These are phyloP conservation scores for Penicillium sp. DNA, from an alignment of 2,329 filamentous ascomycete genomes.

Conservation along the genomic window DNA sequence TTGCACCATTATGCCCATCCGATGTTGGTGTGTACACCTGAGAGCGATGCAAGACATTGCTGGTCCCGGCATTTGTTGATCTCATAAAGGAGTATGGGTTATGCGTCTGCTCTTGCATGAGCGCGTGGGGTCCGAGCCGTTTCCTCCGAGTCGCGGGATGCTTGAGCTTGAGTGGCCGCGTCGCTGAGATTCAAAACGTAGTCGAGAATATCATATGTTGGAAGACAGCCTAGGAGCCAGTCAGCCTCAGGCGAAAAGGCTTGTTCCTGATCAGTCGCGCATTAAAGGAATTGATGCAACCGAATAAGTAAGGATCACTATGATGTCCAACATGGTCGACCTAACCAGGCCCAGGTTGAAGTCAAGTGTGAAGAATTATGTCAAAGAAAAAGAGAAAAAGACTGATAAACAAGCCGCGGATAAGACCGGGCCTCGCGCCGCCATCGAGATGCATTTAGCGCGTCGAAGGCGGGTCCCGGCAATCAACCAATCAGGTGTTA, in stretches of 20 bases:
- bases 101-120: background rate
- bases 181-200: background rate
- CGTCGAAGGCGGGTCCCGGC: background rate
- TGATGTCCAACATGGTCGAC: background rate
- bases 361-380: background rate
- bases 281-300: background rate
- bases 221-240: constrained; percentile 2
- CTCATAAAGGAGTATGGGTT: background rate
- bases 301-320: background rate
- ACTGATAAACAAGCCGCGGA: background rate
- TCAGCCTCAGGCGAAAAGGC: background rate
- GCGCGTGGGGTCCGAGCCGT: background rate
- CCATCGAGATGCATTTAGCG: background rate
- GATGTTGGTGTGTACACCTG: background rate
- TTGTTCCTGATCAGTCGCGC: background rate
- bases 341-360: background rate
- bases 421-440: background rate
- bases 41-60: background rate
- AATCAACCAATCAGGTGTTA: background rate
- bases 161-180: constrained; percentile 1
- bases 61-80: background rate
- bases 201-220: background rate
- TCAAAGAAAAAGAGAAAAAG: too few species aligned
- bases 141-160: constrained; percentile 8
- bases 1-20: background rate